These are phyloP conservation scores for Myochromella boudieri DNA, from an alignment of 768 basidiomycete species.

Conservation along the genomic window DNA sequence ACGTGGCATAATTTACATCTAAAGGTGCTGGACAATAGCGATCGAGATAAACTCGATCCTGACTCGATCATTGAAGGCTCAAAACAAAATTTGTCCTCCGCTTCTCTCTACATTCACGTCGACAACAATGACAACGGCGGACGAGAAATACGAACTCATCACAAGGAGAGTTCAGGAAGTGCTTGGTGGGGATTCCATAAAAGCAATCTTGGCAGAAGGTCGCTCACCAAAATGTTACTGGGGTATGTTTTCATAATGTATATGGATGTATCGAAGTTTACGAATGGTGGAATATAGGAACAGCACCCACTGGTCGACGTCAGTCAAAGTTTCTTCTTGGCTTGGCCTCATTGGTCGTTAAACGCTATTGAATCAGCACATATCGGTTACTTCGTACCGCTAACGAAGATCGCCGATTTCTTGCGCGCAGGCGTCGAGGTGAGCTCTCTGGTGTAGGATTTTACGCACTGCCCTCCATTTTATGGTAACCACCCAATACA, in stretches of 20 bases:
- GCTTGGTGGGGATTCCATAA: constrained; percentile 82
- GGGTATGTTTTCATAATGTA: constrained; percentile 61
- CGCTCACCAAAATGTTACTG: constrained; percentile 85
- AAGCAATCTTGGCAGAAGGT: constrained; percentile 75
- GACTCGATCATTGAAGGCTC: no score
- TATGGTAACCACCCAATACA: no score
- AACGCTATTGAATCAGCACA: constrained; percentile 65
- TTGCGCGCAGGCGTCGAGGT: constrained; percentile 89
- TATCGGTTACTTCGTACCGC: constrained; percentile 94
- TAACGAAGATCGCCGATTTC: constrained; percentile 96
- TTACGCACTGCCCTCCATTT: background rate
- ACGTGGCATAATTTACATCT: no score
- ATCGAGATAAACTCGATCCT: no score
- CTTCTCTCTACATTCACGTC: no score
- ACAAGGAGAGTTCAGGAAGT: constrained; percentile 86
- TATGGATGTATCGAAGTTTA: no score
- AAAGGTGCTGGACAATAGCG: no score
- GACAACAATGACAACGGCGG: no score
- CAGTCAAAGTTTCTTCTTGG: constrained; percentile 37
- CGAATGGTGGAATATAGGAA: constrained; percentile 53
- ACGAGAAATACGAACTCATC: constrained; percentile 75
- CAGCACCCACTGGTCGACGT: constrained; percentile 96
- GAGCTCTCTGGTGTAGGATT: constrained; percentile 18
- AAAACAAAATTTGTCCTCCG: no score
- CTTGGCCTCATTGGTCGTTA: no score